Conservation (phyloP, 352 stramenopile species). For the Globisporangium mamillatum region DNA sequence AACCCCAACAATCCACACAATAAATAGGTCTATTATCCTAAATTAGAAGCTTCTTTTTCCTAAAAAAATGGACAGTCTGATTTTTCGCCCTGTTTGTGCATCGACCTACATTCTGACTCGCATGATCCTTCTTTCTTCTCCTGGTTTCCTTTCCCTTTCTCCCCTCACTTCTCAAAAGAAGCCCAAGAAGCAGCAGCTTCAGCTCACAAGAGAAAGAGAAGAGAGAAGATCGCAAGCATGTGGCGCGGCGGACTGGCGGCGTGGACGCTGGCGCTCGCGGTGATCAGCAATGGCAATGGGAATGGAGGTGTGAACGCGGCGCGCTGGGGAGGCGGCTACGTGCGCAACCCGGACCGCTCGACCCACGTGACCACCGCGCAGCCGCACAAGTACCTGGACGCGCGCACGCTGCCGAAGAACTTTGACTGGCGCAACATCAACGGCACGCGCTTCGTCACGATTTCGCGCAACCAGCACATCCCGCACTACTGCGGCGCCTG, state of each 20-base stretch:
- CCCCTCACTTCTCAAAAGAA: neutral
- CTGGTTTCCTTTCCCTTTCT: neutral
- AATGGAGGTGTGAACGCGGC: neutral
- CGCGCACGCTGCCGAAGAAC: constrained; percentile 79
- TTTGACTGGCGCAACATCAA: constrained; percentile 93
- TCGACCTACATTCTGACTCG: neutral
- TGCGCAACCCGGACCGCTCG: constrained; percentile 69
- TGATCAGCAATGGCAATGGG: neutral
- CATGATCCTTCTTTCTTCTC: neutral
- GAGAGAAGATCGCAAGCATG: constrained; percentile 23
- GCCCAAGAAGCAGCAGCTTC: neutral
- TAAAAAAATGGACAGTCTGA: too few species aligned
- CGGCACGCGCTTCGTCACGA: constrained; percentile 77
- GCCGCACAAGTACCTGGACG: constrained; percentile 68
- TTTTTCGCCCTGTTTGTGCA: neutral
- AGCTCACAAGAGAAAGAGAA: constrained; percentile 18
- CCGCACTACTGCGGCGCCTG: constrained; percentile 89
- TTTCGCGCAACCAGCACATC: constrained; percentile 86
- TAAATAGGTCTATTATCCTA: too few species aligned
- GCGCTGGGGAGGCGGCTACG: constrained; percentile 52
- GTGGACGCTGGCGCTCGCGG: constrained; percentile 1
- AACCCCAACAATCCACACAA: too few species aligned
- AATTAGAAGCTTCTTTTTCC: too few species aligned
- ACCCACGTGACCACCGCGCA: constrained; percentile 55
- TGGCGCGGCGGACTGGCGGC: constrained; percentile 11